Evolutionary conservation across 352 stramenopile species (phyloP).

Genomic region (Phytophthora idaei): DNA sequence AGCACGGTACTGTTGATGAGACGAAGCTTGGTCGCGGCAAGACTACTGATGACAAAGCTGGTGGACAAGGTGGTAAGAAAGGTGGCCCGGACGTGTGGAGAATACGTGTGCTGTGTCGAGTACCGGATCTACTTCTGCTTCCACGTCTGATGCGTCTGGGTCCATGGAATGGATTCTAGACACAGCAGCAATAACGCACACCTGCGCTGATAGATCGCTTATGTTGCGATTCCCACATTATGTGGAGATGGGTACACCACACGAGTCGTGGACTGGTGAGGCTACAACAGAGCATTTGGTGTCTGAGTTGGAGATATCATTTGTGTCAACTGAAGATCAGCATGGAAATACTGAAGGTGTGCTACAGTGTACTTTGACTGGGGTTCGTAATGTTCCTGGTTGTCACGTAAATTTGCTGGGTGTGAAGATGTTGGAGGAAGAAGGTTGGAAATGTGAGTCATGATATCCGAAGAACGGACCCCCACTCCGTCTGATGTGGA

Average conservation of each 20-base stretch:
- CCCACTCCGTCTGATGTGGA: neutral
- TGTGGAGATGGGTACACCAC: neutral
- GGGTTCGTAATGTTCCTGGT: neutral
- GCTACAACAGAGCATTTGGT: neutral
- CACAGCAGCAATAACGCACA: neutral
- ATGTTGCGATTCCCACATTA: neutral
- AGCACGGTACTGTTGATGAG: neutral
- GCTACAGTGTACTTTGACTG: neutral
- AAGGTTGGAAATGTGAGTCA: neutral
- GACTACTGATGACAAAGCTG: too few species aligned
- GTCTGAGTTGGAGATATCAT: neutral
- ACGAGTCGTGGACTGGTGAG: conserved; percentile 1
- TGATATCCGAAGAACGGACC: neutral
- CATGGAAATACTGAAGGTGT: neutral
- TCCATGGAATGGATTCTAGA: neutral
- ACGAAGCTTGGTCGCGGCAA: neutral
- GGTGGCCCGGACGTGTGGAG: neutral
- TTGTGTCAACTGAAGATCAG: neutral
- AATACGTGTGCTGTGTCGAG: neutral
- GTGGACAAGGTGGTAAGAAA: neutral
- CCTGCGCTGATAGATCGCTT: neutral
- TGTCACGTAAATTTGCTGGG: neutral
- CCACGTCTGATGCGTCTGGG: neutral
- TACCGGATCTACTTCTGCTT: neutral
- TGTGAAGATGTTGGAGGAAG: neutral